These are phyloP conservation scores for Auricularia sp. DNA, from an alignment of 768 basidiomycete genomes.

Conservation along the genomic window DNA sequence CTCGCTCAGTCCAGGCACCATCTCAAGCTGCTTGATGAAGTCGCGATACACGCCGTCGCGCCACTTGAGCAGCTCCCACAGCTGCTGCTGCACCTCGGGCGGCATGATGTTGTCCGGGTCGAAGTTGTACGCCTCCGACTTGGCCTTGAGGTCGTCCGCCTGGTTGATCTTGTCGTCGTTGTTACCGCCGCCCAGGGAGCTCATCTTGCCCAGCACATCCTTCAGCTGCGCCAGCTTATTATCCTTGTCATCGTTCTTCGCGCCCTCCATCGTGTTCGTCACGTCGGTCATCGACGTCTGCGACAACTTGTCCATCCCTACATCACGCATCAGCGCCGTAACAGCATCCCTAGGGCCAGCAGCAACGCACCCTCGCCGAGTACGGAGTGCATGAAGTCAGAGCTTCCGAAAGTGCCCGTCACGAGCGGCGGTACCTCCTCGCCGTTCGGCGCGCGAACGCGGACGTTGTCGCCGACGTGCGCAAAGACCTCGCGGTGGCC, in stretches of 20 bases:
- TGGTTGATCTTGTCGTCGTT: slow-evolving; percentile 35
- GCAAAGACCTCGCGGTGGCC: slow-evolving; percentile 65
- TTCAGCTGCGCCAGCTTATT: slow-evolving; percentile 28
- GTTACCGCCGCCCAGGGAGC: slow-evolving; percentile 35
- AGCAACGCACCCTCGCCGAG: slow-evolving; percentile 40
- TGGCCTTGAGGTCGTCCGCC: slow-evolving; percentile 37
- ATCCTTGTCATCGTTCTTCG: slow-evolving; percentile 23
- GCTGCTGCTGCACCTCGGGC: slow-evolving; percentile 48
- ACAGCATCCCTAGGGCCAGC: too few species aligned
- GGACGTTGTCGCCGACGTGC: slow-evolving; percentile 57
- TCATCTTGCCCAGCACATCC: slow-evolving; percentile 37
- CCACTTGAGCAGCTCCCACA: slow-evolving; percentile 51
- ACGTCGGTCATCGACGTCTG: slow-evolving; percentile 47
- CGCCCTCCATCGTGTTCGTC: slow-evolving; percentile 36
- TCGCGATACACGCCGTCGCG: slow-evolving; percentile 48
- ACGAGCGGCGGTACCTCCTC: slow-evolving; percentile 46
- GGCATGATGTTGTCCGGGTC: slow-evolving; percentile 51
- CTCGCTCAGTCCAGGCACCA: slow-evolving; percentile 49
- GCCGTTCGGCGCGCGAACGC: slow-evolving; percentile 29
- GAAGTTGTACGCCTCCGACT: slow-evolving; percentile 50
- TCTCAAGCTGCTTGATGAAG: slow-evolving; percentile 46
- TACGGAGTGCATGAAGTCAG: slow-evolving; percentile 57
- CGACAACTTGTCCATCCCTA: neutral
- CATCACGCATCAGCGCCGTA: too few species aligned
- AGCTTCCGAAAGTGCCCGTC: slow-evolving; percentile 58